These are phyloP conservation scores for Plantago rigida DNA, from an alignment of 305 asterid species.

Conservation along the genomic window DNA sequence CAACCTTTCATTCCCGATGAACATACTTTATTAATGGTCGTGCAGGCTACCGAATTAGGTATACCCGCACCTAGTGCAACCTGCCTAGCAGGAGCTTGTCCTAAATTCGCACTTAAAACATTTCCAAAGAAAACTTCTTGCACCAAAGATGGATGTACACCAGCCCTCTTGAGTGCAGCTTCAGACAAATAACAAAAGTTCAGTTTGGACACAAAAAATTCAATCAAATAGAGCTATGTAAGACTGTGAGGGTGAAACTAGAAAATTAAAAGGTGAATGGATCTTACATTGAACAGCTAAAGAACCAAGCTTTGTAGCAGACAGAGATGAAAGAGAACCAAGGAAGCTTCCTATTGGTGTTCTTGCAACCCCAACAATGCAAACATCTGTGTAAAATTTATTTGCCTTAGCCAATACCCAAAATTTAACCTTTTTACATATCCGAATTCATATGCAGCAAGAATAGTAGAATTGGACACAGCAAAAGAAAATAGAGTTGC, in stretches of 20 bases:
- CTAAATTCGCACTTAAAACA: constrained; percentile 90
- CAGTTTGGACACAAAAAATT: background rate
- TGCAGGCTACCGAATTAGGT: constrained; percentile 76
- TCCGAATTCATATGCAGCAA: background rate
- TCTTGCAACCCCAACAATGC: constrained; percentile 91
- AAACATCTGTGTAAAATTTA: constrained; percentile 57
- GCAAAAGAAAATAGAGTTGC: background rate
- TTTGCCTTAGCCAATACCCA: constrained; percentile 15
- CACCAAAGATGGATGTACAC: constrained; percentile 65
- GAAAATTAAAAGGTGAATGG: background rate
- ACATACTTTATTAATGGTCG: constrained; percentile 86
- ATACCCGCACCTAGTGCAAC: constrained; percentile 93
- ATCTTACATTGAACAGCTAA: constrained; percentile 59
- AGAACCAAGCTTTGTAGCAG: constrained; percentile 93
- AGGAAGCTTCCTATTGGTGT: constrained; percentile 86
- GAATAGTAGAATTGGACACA: background rate
- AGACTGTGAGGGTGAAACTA: no score
- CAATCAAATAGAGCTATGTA: background rate
- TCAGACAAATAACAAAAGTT: constrained; percentile 20
- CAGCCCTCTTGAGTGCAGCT: constrained; percentile 90
- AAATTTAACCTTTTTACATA: background rate
- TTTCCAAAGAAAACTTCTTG: constrained; percentile 96
- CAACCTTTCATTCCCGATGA: constrained; percentile 93
- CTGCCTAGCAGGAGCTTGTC: constrained; percentile 99
- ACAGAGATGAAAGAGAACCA: constrained; percentile 74